These are phyloP conservation scores for Fulvia fulva DNA, from an alignment of 2,329 filamentous ascomycete species.

Conservation along the genomic window DNA sequence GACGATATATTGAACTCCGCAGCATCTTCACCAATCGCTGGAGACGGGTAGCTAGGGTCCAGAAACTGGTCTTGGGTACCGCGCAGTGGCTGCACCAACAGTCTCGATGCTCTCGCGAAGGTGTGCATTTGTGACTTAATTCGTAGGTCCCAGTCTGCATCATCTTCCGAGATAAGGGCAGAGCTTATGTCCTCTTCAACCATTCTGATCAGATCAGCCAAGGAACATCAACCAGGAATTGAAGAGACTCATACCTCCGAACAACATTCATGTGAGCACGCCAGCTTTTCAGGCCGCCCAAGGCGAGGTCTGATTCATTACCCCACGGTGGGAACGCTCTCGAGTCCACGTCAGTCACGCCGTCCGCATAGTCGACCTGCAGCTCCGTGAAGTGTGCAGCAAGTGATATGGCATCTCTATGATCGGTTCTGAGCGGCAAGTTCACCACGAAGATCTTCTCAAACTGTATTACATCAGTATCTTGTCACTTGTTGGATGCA, in stretches of 20 bases:
- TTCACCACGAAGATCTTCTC: slow-evolving; percentile 52
- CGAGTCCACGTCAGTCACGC: slow-evolving; percentile 36
- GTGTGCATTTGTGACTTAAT: slow-evolving; percentile 36
- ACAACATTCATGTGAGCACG: slow-evolving; percentile 29
- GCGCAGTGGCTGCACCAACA: slow-evolving; percentile 31
- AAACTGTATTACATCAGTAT: slow-evolving; percentile 37
- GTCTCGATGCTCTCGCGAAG: slow-evolving; percentile 37
- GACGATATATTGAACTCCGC: slow-evolving; percentile 9
- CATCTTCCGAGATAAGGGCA: slow-evolving; percentile 43
- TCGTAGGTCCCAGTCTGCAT: slow-evolving; percentile 44
- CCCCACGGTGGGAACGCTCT: slow-evolving; percentile 34
- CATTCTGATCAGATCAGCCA: slow-evolving; percentile 29
- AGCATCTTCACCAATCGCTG: neutral
- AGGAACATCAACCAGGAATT: neutral
- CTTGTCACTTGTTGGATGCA: neutral
- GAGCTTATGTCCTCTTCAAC: slow-evolving; percentile 35
- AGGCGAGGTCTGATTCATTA: slow-evolving; percentile 24
- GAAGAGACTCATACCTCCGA: slow-evolving; percentile 13
- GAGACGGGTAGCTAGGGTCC: slow-evolving; percentile 20
- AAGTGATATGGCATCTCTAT: slow-evolving; percentile 49
- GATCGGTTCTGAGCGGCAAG: slow-evolving; percentile 49
- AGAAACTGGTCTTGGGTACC: slow-evolving; percentile 16
- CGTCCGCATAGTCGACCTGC: slow-evolving; percentile 46
- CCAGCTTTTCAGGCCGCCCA: slow-evolving; percentile 22
- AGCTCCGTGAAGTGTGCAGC: slow-evolving; percentile 47